A percentile compares a stretch with the other conserved stretches of the same genome.
These are phyloP conservation scores for Salix caprea DNA, from an alignment of 345 rosid genomes.

Conservation along the genomic window DNA sequence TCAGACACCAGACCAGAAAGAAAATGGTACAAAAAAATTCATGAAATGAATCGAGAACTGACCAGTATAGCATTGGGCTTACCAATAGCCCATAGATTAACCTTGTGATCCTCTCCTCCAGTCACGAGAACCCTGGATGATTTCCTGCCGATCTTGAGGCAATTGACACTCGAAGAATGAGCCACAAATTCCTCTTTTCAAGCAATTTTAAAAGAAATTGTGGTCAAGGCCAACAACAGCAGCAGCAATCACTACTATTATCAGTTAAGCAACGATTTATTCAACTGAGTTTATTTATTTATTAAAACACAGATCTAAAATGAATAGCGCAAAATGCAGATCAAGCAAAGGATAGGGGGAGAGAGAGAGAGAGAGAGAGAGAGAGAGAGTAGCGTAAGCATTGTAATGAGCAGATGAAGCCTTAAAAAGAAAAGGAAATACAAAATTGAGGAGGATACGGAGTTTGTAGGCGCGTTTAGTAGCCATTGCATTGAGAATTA, in stretches of 20 bases:
- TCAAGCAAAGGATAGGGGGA: background rate
- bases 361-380: background rate
- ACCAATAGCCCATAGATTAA: slow-evolving; percentile 99
- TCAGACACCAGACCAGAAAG: background rate
- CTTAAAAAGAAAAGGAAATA: slow-evolving; percentile 1
- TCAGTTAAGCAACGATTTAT: slow-evolving; percentile 6
- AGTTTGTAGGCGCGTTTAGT: slow-evolving; percentile 98
- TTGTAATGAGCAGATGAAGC: background rate
- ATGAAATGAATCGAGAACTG: slow-evolving; percentile 34
- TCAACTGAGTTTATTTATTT: slow-evolving; percentile 6
- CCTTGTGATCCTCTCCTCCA: slow-evolving; percentile 98
- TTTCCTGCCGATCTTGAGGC: slow-evolving; percentile 96
- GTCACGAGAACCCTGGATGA: slow-evolving; percentile 92
- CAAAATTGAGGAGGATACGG: slow-evolving; percentile 63
- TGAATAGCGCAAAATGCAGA: background rate
- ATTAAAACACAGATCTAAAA: background rate
- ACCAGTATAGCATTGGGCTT: slow-evolving; percentile 98
- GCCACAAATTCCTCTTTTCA: slow-evolving; percentile 94
- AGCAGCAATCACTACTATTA: background rate
- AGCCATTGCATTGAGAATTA: slow-evolving; percentile 48
- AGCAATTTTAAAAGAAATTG: slow-evolving; percentile 8
- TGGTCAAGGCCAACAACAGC: slow-evolving; percentile 45
- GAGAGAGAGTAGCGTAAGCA: background rate
- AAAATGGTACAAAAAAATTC: background rate
- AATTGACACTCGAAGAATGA: slow-evolving; percentile 84